A percentile compares a stretch with the other conserved stretches of the same genome.
Evolutionary conservation across 495 filamentous ascomycete species (phyloP).

Genomic region (Xylaria castorea): DNA sequence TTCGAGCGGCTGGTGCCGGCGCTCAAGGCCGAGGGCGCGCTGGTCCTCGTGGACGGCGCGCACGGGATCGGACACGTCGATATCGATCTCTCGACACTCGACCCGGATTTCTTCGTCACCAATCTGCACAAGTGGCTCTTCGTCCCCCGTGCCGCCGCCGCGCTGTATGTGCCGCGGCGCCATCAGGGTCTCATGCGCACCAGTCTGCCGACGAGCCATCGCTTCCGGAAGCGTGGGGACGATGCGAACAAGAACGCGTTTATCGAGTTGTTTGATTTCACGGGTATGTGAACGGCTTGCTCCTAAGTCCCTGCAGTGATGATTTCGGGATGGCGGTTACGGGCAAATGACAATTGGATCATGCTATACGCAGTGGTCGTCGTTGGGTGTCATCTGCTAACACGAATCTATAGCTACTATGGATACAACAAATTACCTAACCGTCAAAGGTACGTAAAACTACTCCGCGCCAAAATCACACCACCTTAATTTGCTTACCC

Average conservation of each 20-base stretch:
- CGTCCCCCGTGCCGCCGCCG: slow-evolving; percentile 78
- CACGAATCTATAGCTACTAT: not conserved
- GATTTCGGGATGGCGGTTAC: not conserved
- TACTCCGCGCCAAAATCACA: no score
- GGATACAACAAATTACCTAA: slow-evolving; percentile 24
- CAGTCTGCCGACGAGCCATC: slow-evolving; percentile 75
- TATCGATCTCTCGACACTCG: slow-evolving; percentile 66
- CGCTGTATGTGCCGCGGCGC: slow-evolving; percentile 75
- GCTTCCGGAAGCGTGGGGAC: slow-evolving; percentile 44
- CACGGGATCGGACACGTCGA: slow-evolving; percentile 81
- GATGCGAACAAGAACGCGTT: not conserved
- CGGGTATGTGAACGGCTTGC: slow-evolving; percentile 26
- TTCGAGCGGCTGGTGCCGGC: slow-evolving; percentile 69
- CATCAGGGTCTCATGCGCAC: slow-evolving; percentile 78
- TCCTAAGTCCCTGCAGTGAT: not conserved
- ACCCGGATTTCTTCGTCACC: slow-evolving; percentile 82
- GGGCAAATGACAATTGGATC: not conserved
- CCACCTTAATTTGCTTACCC: not conserved
- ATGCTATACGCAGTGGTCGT: not conserved
- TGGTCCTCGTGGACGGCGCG: slow-evolving; percentile 76
- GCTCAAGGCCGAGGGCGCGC: slow-evolving; percentile 68
- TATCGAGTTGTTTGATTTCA: slow-evolving; percentile 35
- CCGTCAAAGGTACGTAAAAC: slow-evolving; percentile 16
- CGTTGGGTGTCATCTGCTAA: slow-evolving; percentile 1
- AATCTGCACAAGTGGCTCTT: slow-evolving; percentile 95